Conservation (phyloP, 345 rosid species). For the Acer campestre region DNA sequence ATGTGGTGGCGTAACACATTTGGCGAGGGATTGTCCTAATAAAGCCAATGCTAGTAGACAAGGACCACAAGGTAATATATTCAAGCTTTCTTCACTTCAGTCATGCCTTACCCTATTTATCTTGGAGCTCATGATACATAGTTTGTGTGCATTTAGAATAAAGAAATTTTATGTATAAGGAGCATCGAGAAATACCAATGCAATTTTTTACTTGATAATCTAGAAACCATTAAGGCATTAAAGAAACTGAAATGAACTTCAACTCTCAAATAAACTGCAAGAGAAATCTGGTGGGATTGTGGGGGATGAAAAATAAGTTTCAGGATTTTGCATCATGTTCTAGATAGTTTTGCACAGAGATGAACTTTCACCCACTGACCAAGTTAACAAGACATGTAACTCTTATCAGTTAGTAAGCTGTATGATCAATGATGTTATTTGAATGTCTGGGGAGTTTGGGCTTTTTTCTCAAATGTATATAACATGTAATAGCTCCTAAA, state of each 20-base stretch:
- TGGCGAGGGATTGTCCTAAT: slow-evolving; percentile 89
- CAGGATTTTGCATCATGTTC: background rate
- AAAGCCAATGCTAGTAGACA: slow-evolving; percentile 44
- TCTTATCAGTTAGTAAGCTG: background rate
- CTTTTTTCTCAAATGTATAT: no score
- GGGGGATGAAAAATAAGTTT: background rate
- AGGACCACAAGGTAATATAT: slow-evolving; percentile 31
- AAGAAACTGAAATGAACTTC: no score
- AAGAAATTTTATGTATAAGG: background rate
- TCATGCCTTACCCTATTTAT: background rate
- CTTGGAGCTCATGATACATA: background rate
- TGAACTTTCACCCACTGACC: background rate
- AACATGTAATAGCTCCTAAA: no score
- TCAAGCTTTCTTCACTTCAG: slow-evolving; percentile 20
- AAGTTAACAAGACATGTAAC: background rate
- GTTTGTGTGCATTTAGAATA: background rate
- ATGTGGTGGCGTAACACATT: slow-evolving; percentile 92
- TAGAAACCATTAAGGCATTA: background rate
- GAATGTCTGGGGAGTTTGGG: no score
- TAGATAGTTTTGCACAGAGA: background rate
- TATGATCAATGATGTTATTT: background rate
- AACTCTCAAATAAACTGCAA: no score
- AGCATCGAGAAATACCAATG: background rate
- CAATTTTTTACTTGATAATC: background rate
- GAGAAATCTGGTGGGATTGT: background rate